Percentiles rank a stretch among this genome's conserved stretches.
Conservation (phyloP, 2,329 filamentous ascomycete species). For the Botryotinia globosa region DNA sequence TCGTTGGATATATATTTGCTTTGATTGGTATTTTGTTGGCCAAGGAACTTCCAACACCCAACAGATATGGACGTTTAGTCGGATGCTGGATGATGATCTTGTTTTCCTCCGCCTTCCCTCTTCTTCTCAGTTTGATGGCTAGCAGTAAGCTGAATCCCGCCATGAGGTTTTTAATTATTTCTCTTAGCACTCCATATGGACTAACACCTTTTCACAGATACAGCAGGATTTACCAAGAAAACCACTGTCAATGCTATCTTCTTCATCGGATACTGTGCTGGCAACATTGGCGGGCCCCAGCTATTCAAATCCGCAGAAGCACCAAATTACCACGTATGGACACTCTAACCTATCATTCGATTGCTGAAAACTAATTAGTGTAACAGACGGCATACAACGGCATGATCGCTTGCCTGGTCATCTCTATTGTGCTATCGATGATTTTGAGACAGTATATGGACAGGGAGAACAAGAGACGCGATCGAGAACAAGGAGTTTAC, state of each 20-base stretch:
- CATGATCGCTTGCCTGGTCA: conserved; percentile 17
- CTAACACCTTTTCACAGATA: neutral
- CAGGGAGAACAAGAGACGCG: conserved; percentile 26
- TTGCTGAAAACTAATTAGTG: conserved; percentile 47
- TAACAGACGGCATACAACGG: conserved; percentile 43
- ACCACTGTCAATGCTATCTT: conserved; percentile 16
- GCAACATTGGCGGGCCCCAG: conserved; percentile 14
- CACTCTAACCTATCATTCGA: conserved; percentile 47
- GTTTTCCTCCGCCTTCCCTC: conserved; percentile 48
- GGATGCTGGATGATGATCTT: conserved; percentile 60
- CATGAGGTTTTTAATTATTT: neutral
- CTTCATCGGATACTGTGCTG: conserved; percentile 17
- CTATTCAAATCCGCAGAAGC: conserved; percentile 14
- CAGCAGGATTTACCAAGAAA: conserved; percentile 16
- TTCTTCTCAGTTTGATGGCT: conserved; percentile 47
- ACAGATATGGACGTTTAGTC: conserved; percentile 43
- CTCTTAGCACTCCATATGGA: neutral
- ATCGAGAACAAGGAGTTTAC: conserved; percentile 23
- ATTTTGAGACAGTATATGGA: conserved; percentile 26
- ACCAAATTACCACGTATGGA: conserved; percentile 45
- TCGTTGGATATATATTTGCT: conserved; percentile 43
- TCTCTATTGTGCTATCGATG: conserved; percentile 11
- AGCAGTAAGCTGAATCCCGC: conserved; percentile 42
- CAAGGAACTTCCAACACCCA: conserved; percentile 54
- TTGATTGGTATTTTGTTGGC: conserved; percentile 59